These are phyloP conservation scores for Saraca asoca DNA, from an alignment of 331 rosid genomes.

Conservation along the genomic window DNA sequence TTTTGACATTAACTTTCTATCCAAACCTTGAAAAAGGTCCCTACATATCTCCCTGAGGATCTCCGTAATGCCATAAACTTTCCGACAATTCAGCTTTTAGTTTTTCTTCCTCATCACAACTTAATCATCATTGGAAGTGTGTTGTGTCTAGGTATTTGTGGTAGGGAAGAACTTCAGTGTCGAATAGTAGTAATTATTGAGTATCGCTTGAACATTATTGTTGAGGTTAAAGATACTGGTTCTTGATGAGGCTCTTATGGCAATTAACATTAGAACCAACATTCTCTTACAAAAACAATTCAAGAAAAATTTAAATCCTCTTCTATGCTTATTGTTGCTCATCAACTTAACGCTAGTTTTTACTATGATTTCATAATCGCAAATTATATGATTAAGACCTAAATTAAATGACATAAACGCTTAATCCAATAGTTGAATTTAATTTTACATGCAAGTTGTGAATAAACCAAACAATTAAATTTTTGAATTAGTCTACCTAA, in stretches of 20 bases:
- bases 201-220: slow-evolving; percentile 88
- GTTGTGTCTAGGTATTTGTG: slow-evolving; percentile 66
- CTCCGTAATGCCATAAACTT: too few relatives aligned
- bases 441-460: too few relatives aligned
- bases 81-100: too few relatives aligned
- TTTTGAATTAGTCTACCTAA: not conserved
- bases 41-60: too few relatives aligned
- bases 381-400: not conserved
- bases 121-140: slow-evolving; percentile 9
- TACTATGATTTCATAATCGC: slow-evolving; percentile 54
- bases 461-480: too few relatives aligned
- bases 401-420: not conserved
- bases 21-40: too few relatives aligned
- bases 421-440: slow-evolving; percentile 1
- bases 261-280: slow-evolving; percentile 89
- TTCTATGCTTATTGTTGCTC: slow-evolving; percentile 90
- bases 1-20: too few relatives aligned
- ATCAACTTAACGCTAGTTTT: slow-evolving; percentile 83
- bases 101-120: too few relatives aligned
- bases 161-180: slow-evolving; percentile 96
- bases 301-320: slow-evolving; percentile 91
- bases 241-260: slow-evolving; percentile 95
- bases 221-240: slow-evolving; percentile 89
- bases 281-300: slow-evolving; percentile 85
- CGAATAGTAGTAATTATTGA: slow-evolving; percentile 86